A percentile compares a stretch with the other conserved stretches of the same genome.
Conservation (phyloP, 2,329 filamentous ascomycete species). For the Penicillium oxalicum region DNA sequence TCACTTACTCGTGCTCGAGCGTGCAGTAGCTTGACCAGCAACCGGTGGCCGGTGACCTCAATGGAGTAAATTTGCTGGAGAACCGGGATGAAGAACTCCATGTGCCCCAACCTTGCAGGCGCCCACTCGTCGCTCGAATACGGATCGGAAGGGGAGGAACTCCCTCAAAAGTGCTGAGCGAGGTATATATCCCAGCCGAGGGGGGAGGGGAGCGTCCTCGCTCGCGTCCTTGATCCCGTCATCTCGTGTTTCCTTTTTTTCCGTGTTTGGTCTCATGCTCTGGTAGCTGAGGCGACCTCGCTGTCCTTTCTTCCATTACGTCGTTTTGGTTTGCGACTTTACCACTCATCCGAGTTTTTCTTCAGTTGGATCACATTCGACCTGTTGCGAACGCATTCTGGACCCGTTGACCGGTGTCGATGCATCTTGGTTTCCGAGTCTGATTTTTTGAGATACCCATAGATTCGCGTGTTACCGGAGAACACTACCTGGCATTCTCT, state of each 20-base stretch:
- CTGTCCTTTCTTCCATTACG: constrained; percentile 14
- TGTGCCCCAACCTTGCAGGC: constrained; percentile 5
- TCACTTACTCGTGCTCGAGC: constrained; percentile 21
- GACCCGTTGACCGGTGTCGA: constrained; percentile 32
- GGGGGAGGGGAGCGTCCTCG: constrained; percentile 16
- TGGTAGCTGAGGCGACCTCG: constrained; percentile 29
- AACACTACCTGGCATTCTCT: constrained; percentile 11
- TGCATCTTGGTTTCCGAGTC: constrained; percentile 12
- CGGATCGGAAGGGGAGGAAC: no score
- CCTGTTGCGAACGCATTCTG: constrained; percentile 1
- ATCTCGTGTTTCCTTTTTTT: constrained; percentile 13
- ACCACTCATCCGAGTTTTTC: neutral
- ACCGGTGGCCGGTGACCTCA: neutral
- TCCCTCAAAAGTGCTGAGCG: neutral
- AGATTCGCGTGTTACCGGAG: constrained; percentile 13
- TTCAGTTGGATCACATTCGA: neutral
- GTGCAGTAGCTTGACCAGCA: constrained; percentile 28
- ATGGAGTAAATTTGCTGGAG: neutral
- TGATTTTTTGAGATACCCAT: constrained; percentile 22
- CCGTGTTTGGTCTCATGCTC: constrained; percentile 26
- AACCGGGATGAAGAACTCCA: constrained; percentile 13
- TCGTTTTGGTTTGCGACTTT: neutral
- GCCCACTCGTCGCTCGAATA: constrained; percentile 5
- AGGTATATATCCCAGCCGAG: constrained; percentile 29
- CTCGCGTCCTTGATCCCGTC: constrained; percentile 25